Conservation (phyloP, 169 alveolate species). For the Eimeria necatrix region DNA sequence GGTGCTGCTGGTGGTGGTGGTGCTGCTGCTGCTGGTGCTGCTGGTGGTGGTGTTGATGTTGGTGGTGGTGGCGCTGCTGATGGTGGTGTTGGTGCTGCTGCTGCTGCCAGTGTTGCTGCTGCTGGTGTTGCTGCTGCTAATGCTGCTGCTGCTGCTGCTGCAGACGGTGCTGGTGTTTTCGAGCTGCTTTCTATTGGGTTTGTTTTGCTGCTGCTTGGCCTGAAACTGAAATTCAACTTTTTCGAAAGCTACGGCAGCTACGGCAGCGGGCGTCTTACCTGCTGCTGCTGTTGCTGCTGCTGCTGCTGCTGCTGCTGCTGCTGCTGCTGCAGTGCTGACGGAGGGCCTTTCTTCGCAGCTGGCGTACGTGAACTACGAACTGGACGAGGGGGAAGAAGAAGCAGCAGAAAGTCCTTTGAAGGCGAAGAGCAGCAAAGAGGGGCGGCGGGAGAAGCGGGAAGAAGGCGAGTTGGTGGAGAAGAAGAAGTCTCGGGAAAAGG, state of each 20-base stretch:
- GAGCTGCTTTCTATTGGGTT: no score
- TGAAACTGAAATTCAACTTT: background rate
- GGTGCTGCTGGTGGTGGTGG: background rate
- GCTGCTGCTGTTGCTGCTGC: background rate
- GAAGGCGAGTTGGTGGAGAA: background rate
- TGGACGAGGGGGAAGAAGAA: conserved; percentile 72
- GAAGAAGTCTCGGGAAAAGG: background rate
- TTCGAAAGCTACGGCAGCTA: background rate
- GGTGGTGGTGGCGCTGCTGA: no score
- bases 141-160: no score
- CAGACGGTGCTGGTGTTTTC: no score
- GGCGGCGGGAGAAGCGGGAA: conserved; percentile 1
- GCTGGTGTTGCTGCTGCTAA: no score
- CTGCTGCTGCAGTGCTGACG: conserved; percentile 44
- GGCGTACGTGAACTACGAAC: conserved; percentile 67
- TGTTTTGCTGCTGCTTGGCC: no score
- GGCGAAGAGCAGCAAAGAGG: background rate
- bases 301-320: no score
- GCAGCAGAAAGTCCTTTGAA: background rate
- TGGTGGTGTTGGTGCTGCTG: no score
- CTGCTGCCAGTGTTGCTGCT: no score
- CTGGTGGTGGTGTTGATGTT: no score
- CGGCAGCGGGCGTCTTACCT: background rate
- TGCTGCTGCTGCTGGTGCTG: no score
- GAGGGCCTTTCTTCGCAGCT: conserved; percentile 22